Evolutionary conservation across 225 moss, liverwort and hornwort species (phyloP), one percentile per base, ranked within the genome.

Genomic region (Asterella californica): DNA sequence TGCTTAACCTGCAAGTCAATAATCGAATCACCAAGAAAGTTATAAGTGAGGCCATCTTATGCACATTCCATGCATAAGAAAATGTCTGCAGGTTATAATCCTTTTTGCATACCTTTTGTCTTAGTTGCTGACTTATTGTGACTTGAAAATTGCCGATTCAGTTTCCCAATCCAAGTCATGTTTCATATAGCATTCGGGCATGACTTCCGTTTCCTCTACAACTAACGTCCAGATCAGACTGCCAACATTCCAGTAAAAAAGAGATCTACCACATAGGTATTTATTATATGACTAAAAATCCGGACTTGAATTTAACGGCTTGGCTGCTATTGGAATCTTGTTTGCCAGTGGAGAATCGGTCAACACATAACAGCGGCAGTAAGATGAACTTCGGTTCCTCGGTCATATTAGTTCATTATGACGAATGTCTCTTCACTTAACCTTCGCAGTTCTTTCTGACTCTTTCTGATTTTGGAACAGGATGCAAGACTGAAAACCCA

Each of bases 1-100:
- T 92, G 86, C 81, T 85, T 91, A 38, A 99, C 99, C 97, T 97
- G 89, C 69, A 84, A 8, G 18, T 47, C 42, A 42, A 64, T 64
- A 21, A 5, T 57, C 17, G 2, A 57, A 15, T 24, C 57, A 57
- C 18, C 18, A 57, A 22, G 6, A 22, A 57, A 3, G 57, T 57
- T 24, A 19, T 21, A 19, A 15, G 21, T 57, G 1, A 42, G n/a
- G n/a, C n/a, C 42, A 42, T n/a, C n/a, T n/a, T n/a, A n/a, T n/a
- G 7, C 42, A 42, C 42, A 42, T 42, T 42, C 42, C 42, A 42
- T 42, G 42, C 3, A 42, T 42, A 42, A 42, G 7, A 42, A 2
- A 42, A 2, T 3, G 42, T 42, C 42, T 42, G 7, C 42, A 42
- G 42, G 7, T 42, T 42, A 42, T 42, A 42, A 2, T 2, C 42